Evolutionary conservation across 1,284 basidiomycete genomes (phyloP).

Genomic region (Cryptococcus sp.): DNA sequence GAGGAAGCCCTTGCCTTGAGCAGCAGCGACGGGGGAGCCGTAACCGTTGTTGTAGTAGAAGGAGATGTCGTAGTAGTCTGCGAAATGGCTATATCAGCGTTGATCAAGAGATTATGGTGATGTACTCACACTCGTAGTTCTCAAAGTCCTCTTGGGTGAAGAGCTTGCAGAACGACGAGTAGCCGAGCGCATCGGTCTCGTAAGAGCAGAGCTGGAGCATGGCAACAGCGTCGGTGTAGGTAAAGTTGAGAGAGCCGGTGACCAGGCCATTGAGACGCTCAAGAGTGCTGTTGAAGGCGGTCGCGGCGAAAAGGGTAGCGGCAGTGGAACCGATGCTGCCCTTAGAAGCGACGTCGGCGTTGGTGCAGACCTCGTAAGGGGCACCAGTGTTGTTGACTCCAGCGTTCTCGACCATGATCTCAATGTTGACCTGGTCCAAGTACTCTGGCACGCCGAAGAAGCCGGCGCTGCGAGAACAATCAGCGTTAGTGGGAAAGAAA

Average conservation of each 20-base stretch:
- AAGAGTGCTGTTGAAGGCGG: conserved; percentile 33
- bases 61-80: conserved; percentile 58
- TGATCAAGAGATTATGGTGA: not conserved
- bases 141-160: conserved; percentile 86
- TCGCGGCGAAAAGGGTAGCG: conserved; percentile 66
- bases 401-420: conserved; percentile 57
- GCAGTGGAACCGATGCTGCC: conserved; percentile 39
- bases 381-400: conserved; percentile 57
- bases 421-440: conserved; percentile 73
- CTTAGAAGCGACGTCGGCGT: conserved; percentile 73
- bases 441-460: conserved; percentile 88
- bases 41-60: conserved; percentile 74
- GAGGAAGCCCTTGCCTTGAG: conserved; percentile 81
- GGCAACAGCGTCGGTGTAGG: conserved; percentile 33
- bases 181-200: conserved; percentile 88
- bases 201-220: conserved; percentile 66
- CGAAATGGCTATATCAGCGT: conserved; percentile 27
- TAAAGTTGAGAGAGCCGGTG: conserved; percentile 22
- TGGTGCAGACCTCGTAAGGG: conserved; percentile 54
- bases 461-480: conserved; percentile 55
- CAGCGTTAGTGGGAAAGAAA: too few species aligned
- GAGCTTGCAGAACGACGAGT: conserved; percentile 82
- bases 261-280: conserved; percentile 43
- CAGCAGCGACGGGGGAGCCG: conserved; percentile 73
- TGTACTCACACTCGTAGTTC: conserved; percentile 78